Evolutionary conservation across 345 rosid species (phyloP), one percentile per base, ranked within the genome.

Genomic region (Populus nigra): DNA sequence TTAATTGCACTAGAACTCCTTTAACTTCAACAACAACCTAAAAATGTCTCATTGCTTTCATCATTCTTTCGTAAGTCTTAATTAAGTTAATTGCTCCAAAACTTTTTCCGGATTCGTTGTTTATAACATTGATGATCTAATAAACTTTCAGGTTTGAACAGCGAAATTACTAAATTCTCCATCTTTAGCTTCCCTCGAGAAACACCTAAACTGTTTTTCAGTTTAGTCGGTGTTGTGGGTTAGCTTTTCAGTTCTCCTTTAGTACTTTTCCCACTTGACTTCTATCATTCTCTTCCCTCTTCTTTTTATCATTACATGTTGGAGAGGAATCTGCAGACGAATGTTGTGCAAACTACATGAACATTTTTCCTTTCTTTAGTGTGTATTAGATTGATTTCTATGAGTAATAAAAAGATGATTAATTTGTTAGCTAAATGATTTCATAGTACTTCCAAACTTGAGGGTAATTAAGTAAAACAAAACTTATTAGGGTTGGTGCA

Each of bases 221-320:
- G 31, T 29, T 18, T 65, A 16, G 69, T 65, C 85, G 88, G 87
- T 73, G 78, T 69, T 18, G 68, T 84, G 80, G 78, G 80, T 27
- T 8, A 4, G n/a, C 68, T 49, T 67, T 75, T 63, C 65, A 43
- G 45, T 16, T 41, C 61, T 11, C 73, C 59, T 71, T 81, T 73
- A 33, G 36, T 33, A 45, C 25, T 35, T 75, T 77, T 77, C 71
- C 73, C 20, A 49, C 62, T 74, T 59, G 74, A 61, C 76, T 71
- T 80, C 72, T 47, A 25, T 11, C 45, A 1, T 76, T 4, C 16
- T 47, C n/a, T 33, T 65, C 2, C 47, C 25, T 45, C n/a, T 31
- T 63, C 3, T 31, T 33, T 41, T 69, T 73, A 18, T 78, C 73
- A 39, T 77, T 35, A 27, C 38, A 65, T 65, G 69, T 23, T 31